Evolutionary conservation across 1,284 basidiomycete genomes (phyloP).

Genomic region (Leccinum subfulvum): DNA sequence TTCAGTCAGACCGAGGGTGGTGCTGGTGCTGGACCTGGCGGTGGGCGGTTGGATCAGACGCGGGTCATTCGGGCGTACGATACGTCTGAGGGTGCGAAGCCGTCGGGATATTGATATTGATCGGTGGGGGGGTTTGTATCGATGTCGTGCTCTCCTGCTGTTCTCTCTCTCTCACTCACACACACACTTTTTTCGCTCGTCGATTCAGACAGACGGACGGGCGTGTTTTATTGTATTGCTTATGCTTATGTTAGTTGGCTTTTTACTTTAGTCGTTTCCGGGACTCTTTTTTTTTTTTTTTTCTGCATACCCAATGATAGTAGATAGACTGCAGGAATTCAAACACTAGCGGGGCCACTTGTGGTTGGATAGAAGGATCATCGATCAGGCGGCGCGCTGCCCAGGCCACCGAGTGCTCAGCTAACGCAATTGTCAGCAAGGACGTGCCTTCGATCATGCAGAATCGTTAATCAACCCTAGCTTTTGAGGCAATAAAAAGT

Average conservation of each 20-base stretch:
- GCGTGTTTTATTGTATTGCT: constrained; percentile 1
- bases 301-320: background rate
- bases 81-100: constrained; percentile 71
- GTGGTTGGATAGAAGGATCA: no score
- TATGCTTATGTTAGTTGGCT: background rate
- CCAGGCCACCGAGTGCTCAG: no score
- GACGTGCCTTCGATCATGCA: no score
- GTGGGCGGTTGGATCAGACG: constrained; percentile 62
- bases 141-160: background rate
- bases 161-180: no score
- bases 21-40: constrained; percentile 61
- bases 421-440: no score
- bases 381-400: no score
- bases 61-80: constrained; percentile 88
- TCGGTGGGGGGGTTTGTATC: background rate
- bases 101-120: constrained; percentile 76
- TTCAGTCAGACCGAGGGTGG: constrained; percentile 93
- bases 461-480: no score
- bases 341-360: background rate
- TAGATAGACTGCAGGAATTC: background rate
- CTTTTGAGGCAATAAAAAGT: constrained; percentile 1
- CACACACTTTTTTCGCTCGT: background rate
- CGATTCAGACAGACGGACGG: background rate
- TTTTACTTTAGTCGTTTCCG: background rate
- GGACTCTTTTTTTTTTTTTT: background rate